These are phyloP conservation scores for Populus hybrid DNA, from an alignment of 441 rosid species.

Conservation along the genomic window DNA sequence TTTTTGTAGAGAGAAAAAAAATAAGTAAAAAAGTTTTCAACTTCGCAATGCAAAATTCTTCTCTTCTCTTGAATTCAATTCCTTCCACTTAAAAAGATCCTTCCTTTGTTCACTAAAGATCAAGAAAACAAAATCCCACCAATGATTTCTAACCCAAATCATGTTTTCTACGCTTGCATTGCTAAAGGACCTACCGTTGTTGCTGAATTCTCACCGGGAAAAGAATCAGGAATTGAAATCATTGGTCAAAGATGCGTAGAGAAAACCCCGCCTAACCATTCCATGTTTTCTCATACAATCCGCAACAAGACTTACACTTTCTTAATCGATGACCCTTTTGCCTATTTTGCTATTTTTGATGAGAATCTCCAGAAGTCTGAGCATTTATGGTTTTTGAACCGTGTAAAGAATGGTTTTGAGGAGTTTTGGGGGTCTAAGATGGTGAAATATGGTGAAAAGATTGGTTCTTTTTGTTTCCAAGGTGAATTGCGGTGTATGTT, in stretches of 20 bases:
- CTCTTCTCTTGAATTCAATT: neutral
- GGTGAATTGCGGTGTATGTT: conserved; percentile 46
- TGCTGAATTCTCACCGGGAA: conserved; percentile 49
- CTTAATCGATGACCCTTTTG: conserved; percentile 54
- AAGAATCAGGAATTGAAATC: conserved; percentile 47
- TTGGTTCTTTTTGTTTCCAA: conserved; percentile 47
- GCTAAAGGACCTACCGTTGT: conserved; percentile 60
- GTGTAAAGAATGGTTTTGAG: conserved; percentile 45
- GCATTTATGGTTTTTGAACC: conserved; percentile 49
- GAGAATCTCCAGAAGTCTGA: conserved; percentile 46
- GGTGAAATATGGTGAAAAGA: conserved; percentile 28
- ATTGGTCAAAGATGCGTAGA: conserved; percentile 60
- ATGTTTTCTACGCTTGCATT: conserved; percentile 60
- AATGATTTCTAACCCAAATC: conserved; percentile 63
- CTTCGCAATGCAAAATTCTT: neutral
- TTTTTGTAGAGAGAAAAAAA: neutral
- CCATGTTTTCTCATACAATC: conserved; percentile 66
- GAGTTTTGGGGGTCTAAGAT: conserved; percentile 36
- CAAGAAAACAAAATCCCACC: conserved; percentile 9
- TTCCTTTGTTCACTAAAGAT: neutral
- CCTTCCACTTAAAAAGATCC: neutral
- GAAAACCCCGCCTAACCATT: conserved; percentile 68
- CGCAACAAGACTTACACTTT: conserved; percentile 54
- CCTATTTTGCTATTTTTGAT: conserved; percentile 54
- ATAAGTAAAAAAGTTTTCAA: neutral